These are phyloP conservation scores for Friedmanniomyces endolithicus DNA, from an alignment of 495 filamentous ascomycete species.

Conservation along the genomic window DNA sequence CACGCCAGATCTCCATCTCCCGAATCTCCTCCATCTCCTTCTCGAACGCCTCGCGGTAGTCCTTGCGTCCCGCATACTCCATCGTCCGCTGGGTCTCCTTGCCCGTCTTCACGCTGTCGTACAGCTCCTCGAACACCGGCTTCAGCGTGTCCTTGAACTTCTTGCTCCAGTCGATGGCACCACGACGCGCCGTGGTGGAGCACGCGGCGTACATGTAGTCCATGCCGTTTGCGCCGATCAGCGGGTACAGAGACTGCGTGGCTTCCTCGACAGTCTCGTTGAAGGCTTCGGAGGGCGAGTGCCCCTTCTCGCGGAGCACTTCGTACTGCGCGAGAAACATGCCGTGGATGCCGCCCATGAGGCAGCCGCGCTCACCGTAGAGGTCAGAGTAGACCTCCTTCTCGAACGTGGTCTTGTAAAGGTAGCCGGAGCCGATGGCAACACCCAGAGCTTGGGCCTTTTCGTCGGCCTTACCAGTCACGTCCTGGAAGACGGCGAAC, in stretches of 20 bases:
- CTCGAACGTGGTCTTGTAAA: conserved; percentile 99
- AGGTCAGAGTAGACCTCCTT: conserved; percentile 99
- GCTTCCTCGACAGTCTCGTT: conserved; percentile 99
- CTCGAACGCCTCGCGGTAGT: conserved; percentile 95
- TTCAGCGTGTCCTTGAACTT: conserved; percentile 92
- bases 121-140: conserved; percentile 94
- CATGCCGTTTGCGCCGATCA: conserved; percentile 95
- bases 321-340: conserved; percentile 99
- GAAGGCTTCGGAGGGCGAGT: conserved; percentile 96
- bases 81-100: conserved; percentile 86
- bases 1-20: conserved; percentile 94
- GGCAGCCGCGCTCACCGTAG: conserved; percentile 97
- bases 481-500: conserved; percentile 95
- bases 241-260: conserved; percentile 91
- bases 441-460: conserved; percentile 95
- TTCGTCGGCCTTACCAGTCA: conserved; percentile 95
- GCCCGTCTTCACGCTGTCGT: conserved; percentile 78
- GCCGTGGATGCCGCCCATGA: conserved; percentile 99
- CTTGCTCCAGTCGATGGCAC: conserved; percentile 96
- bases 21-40: conserved; percentile 94
- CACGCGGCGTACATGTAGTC: conserved; percentile 99
- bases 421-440: conserved; percentile 89
- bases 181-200: conserved; percentile 95
- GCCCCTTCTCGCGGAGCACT: conserved; percentile 95
- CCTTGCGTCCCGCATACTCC: conserved; percentile 84